Conservation (phyloP, 1,284 basidiomycete species). For the Apiotrichum montevideense region DNA sequence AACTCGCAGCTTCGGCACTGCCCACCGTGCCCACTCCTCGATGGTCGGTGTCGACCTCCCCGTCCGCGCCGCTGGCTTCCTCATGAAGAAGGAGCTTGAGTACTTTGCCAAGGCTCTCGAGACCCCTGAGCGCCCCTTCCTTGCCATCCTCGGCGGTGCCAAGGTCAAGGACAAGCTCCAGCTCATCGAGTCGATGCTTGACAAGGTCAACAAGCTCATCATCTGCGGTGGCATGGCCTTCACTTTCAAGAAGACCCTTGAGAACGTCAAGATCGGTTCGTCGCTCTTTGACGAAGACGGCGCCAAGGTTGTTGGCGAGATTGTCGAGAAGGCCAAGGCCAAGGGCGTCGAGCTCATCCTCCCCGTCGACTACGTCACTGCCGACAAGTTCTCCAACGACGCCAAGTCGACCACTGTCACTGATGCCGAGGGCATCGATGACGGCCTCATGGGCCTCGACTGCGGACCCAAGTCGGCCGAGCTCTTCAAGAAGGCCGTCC, state of each 20-base stretch:
- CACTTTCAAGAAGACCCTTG: constrained; percentile 95
- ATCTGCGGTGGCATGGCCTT: constrained; percentile 99
- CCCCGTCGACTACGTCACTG: constrained; percentile 91
- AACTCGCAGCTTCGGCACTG: constrained; percentile 70
- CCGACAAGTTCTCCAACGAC: constrained; percentile 91
- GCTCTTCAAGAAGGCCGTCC: constrained; percentile 72
- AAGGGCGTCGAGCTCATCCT: constrained; percentile 94
- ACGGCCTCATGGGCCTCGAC: constrained; percentile 93
- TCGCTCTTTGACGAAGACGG: constrained; percentile 92
- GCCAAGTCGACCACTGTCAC: constrained; percentile 74
- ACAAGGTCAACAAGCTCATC: constrained; percentile 96
- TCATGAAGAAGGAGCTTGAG: constrained; percentile 98
- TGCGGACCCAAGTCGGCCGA: constrained; percentile 74
- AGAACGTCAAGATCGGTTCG: constrained; percentile 81
- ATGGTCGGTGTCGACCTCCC: constrained; percentile 95
- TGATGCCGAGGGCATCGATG: constrained; percentile 79
- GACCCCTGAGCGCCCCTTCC: constrained; percentile 88
- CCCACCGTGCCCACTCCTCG: constrained; percentile 95
- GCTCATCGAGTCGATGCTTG: constrained; percentile 97
- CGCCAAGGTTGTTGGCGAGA: constrained; percentile 72
- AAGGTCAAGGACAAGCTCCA: constrained; percentile 99
- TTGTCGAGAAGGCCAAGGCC: constrained; percentile 88
- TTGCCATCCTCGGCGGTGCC: constrained; percentile 96
- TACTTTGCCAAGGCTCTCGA: constrained; percentile 98
- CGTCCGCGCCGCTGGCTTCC: constrained; percentile 90